These are phyloP conservation scores for Ceratocystis huliohia DNA, from an alignment of 2,329 filamentous ascomycete genomes.

Conservation along the genomic window DNA sequence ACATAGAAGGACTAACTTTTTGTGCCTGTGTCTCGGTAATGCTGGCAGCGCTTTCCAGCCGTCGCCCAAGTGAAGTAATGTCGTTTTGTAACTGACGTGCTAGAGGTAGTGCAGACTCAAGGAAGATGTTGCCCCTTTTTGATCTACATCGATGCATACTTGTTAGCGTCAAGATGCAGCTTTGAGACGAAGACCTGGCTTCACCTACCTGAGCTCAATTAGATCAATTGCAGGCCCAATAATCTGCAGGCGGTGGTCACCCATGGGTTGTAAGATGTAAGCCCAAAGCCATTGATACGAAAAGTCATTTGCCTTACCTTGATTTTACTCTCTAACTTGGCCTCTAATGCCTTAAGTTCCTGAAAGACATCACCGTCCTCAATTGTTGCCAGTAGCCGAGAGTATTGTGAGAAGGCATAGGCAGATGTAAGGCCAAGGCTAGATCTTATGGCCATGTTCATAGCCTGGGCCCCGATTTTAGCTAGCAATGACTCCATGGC, in stretches of 20 bases:
- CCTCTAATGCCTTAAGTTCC: conserved; percentile 60
- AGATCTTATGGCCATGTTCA: conserved; percentile 84
- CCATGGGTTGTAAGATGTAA: conserved; percentile 6
- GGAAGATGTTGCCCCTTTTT: conserved; percentile 41
- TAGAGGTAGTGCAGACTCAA: conserved; percentile 73
- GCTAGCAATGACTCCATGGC: conserved; percentile 56
- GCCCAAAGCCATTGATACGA: not conserved
- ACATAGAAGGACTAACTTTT: not conserved
- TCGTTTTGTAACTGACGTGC: conserved; percentile 74
- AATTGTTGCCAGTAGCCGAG: conserved; percentile 63
- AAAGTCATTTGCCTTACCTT: conserved; percentile 25
- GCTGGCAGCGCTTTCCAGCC: conserved; percentile 56
- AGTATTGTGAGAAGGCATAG: conserved; percentile 74
- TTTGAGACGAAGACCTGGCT: not conserved
- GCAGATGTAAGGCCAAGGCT: conserved; percentile 74
- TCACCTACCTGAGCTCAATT: conserved; percentile 67
- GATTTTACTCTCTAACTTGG: conserved; percentile 72
- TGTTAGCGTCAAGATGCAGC: not conserved
- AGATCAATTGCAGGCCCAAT: conserved; percentile 84
- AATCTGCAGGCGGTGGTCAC: conserved; percentile 39
- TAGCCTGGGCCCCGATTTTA: conserved; percentile 52
- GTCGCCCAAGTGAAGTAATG: conserved; percentile 65
- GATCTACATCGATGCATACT: conserved; percentile 29
- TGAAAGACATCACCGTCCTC: conserved; percentile 53
- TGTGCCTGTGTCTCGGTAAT: not conserved